Evolutionary conservation across 2,329 filamentous ascomycete species (phyloP).

Genomic region (Penicillium sp.): DNA sequence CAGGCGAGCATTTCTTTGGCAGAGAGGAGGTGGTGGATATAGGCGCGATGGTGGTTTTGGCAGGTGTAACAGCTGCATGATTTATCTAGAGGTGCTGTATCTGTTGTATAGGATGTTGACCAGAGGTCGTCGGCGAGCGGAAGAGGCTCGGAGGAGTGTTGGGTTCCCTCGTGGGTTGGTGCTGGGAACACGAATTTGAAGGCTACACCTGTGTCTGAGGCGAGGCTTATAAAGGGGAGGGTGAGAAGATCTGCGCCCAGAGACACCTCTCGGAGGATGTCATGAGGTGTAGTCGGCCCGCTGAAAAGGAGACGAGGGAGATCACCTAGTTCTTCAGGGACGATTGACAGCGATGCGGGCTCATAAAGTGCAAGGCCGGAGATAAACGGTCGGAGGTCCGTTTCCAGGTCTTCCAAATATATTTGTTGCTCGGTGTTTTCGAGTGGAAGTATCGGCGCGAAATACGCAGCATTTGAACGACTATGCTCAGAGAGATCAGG

Average conservation of each 20-base stretch:
- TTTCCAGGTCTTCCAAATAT: conserved; percentile 76
- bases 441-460: conserved; percentile 73
- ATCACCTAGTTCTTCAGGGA: conserved; percentile 63
- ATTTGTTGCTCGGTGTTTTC: conserved; percentile 75
- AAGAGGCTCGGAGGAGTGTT: conserved; percentile 21
- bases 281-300: conserved; percentile 71
- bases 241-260: conserved; percentile 81
- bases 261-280: conserved; percentile 74
- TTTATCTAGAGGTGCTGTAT: conserved; percentile 65
- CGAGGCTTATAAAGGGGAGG: conserved; percentile 72
- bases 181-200: conserved; percentile 76
- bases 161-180: conserved; percentile 25
- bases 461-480: conserved; percentile 56
- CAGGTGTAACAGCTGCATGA: conserved; percentile 84
- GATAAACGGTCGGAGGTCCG: conserved; percentile 63
- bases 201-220: conserved; percentile 85
- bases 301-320: conserved; percentile 79
- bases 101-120: conserved; percentile 63
- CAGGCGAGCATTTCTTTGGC: conserved; percentile 98
- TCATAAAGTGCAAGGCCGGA: conserved; percentile 81
- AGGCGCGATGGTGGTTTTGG: conserved; percentile 81
- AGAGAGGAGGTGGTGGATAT: conserved; percentile 81
- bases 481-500: conserved; percentile 34
- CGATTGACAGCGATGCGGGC: conserved; percentile 67
- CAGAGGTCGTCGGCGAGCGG: conserved; percentile 82